Evolutionary conservation across 2,329 filamentous ascomycete species (phyloP).

Genomic region (Coniosporium tulheliwenetii): DNA sequence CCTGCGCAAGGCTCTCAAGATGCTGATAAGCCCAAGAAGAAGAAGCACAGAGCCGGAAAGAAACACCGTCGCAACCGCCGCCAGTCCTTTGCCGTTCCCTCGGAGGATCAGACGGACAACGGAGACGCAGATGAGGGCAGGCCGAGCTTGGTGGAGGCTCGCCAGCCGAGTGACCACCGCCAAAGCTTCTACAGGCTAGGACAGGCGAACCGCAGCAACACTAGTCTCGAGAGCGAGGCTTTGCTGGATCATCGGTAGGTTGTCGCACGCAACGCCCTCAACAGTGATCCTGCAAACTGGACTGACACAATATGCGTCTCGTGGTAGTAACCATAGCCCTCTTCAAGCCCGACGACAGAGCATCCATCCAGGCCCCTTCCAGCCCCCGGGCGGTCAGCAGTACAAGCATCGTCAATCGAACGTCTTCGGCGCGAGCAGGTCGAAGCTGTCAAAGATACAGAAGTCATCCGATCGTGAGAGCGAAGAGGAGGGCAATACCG

Average conservation of each 20-base stretch:
- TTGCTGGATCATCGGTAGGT: constrained; percentile 70
- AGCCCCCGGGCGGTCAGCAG: constrained; percentile 3
- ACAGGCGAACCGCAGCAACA: constrained; percentile 54
- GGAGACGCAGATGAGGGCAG: constrained; percentile 33
- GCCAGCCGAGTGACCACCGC: constrained; percentile 17
- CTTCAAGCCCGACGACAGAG: constrained; percentile 26
- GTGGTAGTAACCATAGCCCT: constrained; percentile 19
- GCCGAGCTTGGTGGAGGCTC: constrained; percentile 22
- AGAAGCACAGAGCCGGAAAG: constrained; percentile 61
- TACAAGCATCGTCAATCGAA: constrained; percentile 6
- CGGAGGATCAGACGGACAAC: constrained; percentile 37
- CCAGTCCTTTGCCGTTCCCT: constrained; percentile 60
- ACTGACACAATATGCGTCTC: no score
- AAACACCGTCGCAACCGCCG: constrained; percentile 55
- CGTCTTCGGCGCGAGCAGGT: constrained; percentile 5
- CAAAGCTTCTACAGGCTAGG: constrained; percentile 38
- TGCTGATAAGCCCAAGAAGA: constrained; percentile 30
- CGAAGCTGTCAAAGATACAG: constrained; percentile 5
- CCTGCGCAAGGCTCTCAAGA: no score
- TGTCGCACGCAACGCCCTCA: neutral
- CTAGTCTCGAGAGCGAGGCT: constrained; percentile 78
- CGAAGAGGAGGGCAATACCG: constrained; percentile 19
- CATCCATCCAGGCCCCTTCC: constrained; percentile 19
- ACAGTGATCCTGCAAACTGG: no score
- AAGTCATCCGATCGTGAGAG: constrained; percentile 26